phyloP scores from a whole-genome alignment of 2,329 filamentous ascomycete genomes.

The Aspergillus sp. region DNA sequence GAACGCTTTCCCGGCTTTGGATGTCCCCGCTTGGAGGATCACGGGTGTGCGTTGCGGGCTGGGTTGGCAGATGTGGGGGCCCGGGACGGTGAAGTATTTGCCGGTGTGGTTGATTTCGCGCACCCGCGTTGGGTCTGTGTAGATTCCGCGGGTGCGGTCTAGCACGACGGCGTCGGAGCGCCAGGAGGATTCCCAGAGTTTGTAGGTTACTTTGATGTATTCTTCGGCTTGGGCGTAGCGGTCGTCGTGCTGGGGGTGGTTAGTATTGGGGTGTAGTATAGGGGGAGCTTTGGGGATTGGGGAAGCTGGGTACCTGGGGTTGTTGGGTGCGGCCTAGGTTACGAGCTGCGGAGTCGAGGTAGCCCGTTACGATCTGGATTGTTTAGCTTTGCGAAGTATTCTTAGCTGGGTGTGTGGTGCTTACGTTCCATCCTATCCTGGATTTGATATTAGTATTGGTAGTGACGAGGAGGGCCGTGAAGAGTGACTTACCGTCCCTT shows the following conservation, averaged over 20 bases:
- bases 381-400: no score
- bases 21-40: constrained; percentile 70
- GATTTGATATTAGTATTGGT: constrained; percentile 1
- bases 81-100: constrained; percentile 64
- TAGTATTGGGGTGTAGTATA: no score
- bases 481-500: constrained; percentile 54
- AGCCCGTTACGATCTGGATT: constrained; percentile 68
- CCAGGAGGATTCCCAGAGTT: constrained; percentile 69
- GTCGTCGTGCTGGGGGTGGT: constrained; percentile 58
- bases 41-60: constrained; percentile 69
- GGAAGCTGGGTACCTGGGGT: constrained; percentile 42
- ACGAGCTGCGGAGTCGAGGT: constrained; percentile 65
- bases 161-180: constrained; percentile 65
- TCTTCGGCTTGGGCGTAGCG: constrained; percentile 66
- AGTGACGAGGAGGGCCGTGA: no score
- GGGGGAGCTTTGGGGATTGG: no score
- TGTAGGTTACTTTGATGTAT: constrained; percentile 66
- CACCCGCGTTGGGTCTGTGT: constrained; percentile 60
- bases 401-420: no score
- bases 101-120: constrained; percentile 67
- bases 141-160: constrained; percentile 60
- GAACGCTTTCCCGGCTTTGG: constrained; percentile 65
- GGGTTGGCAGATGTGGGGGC: constrained; percentile 67
- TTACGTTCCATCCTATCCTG: constrained; percentile 59
- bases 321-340: constrained; percentile 63